These are phyloP conservation scores for Fusarium xyrophilum DNA, from an alignment of 2,329 filamentous ascomycete genomes.

Conservation along the genomic window DNA sequence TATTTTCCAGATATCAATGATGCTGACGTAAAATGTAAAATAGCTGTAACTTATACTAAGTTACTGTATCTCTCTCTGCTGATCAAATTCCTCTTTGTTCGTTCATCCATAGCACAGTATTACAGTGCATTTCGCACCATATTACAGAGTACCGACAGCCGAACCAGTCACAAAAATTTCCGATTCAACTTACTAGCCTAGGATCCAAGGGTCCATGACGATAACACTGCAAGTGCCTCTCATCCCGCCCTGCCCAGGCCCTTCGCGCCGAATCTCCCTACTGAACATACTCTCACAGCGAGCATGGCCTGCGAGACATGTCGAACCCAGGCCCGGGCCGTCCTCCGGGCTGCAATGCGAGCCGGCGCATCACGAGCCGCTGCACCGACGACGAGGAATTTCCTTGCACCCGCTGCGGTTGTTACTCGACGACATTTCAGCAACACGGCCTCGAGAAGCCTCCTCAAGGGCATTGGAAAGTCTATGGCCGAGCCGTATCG, in stretches of 20 bases:
- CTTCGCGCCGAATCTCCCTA: background rate
- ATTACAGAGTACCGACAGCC: background rate
- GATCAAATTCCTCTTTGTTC: background rate
- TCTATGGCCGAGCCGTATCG: conserved; percentile 65
- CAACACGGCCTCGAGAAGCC: conserved; percentile 44
- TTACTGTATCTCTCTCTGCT: background rate
- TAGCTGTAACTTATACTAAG: no score
- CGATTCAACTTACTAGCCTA: background rate
- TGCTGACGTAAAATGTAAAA: background rate
- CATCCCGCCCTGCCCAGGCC: conserved; percentile 9
- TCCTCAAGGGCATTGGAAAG: conserved; percentile 47
- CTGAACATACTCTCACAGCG: conserved; percentile 5
- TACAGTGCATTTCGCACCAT: conserved; percentile 8
- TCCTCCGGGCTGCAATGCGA: conserved; percentile 48
- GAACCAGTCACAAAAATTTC: conserved; percentile 31
- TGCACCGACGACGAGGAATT: conserved; percentile 31
- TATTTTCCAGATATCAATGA: conserved; percentile 62
- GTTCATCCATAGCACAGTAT: conserved; percentile 14
- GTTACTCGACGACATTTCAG: conserved; percentile 47
- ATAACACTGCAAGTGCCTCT: conserved; percentile 34
- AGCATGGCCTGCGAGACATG: conserved; percentile 58
- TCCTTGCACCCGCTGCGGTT: conserved; percentile 22
- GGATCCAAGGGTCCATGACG: conserved; percentile 38
- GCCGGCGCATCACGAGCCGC: conserved; percentile 40
- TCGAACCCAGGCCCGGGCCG: conserved; percentile 51